Conservation (phyloP, 2,329 filamentous ascomycete genomes). For the Tolypocladium tundrense region DNA sequence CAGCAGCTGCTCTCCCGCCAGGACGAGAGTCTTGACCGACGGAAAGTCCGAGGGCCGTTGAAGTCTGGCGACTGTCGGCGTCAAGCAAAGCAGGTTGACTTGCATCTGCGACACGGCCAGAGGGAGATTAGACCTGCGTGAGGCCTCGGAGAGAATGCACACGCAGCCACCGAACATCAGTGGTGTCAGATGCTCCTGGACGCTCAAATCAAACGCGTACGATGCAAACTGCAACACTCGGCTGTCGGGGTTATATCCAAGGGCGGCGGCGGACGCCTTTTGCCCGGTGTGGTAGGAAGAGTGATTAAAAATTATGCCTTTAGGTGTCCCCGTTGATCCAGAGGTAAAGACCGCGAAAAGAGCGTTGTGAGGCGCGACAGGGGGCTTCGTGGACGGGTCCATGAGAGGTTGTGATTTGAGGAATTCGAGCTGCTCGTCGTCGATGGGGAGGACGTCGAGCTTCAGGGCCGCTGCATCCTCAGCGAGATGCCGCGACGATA, state of each 20-base stretch:
- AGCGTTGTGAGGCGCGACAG: neutral
- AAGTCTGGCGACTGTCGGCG: conserved; percentile 38
- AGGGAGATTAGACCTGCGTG: conserved; percentile 39
- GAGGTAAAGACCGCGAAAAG: neutral
- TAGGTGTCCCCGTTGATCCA: neutral
- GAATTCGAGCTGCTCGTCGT: neutral
- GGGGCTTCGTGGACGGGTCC: neutral
- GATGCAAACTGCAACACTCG: conserved; percentile 36
- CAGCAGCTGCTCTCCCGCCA: neutral
- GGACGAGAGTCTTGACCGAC: conserved; percentile 32
- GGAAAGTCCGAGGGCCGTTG: conserved; percentile 34
- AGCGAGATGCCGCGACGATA: neutral
- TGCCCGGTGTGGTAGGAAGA: conserved; percentile 9
- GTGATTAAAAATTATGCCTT: conserved; percentile 3
- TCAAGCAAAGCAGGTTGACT: conserved; percentile 39
- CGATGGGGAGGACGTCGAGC: neutral
- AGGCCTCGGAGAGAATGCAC: conserved; percentile 43
- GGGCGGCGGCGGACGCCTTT: conserved; percentile 8
- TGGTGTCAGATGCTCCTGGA: conserved; percentile 41
- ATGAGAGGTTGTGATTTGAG: neutral
- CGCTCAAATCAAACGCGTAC: conserved; percentile 44
- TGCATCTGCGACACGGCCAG: conserved; percentile 31
- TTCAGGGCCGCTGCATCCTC: neutral
- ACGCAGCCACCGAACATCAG: conserved; percentile 39
- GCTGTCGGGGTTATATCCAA: conserved; percentile 29